Evolutionary conservation across 78 protist genomes (phyloP).

Genomic region (Speleostelium caveatum): DNA sequence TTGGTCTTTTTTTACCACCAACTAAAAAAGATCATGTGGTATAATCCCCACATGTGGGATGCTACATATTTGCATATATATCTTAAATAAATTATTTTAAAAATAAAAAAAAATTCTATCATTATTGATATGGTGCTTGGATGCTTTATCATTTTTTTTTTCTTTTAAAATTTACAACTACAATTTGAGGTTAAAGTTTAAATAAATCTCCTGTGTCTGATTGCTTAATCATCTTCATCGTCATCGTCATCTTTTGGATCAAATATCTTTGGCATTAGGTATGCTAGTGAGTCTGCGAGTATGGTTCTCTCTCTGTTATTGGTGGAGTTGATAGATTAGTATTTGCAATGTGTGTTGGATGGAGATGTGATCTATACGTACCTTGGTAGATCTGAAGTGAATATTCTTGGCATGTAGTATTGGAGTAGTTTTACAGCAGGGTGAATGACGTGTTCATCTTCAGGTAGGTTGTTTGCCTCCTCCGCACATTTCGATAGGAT

Average conservation of each 20-base stretch:
- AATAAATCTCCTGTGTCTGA: neutral
- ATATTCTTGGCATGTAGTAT: conserved; percentile 56
- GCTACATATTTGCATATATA: too few relatives aligned
- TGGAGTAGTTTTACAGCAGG: conserved; percentile 35
- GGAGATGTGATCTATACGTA: neutral
- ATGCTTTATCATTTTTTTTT: neutral
- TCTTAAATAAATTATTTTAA: too few relatives aligned
- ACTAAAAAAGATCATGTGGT: too few relatives aligned
- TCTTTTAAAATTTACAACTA: neutral
- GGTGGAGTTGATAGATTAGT: neutral
- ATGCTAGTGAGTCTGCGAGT: conserved; percentile 51
- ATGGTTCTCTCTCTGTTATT: conserved; percentile 42
- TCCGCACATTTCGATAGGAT: conserved; percentile 28
- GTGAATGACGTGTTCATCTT: conserved; percentile 31
- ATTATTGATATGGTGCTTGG: too few relatives aligned
- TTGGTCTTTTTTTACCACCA: too few relatives aligned
- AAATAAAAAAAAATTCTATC: too few relatives aligned
- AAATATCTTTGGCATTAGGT: conserved; percentile 51
- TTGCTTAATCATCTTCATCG: conserved; percentile 16
- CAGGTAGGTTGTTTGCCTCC: conserved; percentile 38
- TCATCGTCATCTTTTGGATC: conserved; percentile 77
- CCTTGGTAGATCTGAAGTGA: conserved; percentile 72
- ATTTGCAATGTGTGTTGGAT: neutral
- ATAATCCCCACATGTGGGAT: too few relatives aligned
- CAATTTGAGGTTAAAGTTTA: too few relatives aligned